Evolutionary conservation across 345 rosid species (phyloP).

Genomic region (Tarenaya hassleriana): DNA sequence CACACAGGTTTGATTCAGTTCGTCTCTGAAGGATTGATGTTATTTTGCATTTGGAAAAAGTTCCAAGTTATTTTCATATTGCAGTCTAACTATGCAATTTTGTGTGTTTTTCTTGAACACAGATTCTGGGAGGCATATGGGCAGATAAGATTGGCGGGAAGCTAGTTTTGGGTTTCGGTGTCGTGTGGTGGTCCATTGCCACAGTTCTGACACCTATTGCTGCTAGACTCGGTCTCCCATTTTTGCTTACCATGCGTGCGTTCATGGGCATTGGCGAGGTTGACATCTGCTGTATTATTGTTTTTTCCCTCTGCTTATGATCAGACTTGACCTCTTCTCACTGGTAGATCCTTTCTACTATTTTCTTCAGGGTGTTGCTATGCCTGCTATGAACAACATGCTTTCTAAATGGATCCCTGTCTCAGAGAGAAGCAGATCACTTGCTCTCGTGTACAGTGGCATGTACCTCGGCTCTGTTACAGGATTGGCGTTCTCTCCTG

Average conservation of each 20-base stretch:
- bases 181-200: conserved; percentile 91
- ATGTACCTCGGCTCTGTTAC: conserved; percentile 93
- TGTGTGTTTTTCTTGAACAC: conserved; percentile 21
- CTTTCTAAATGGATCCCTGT: conserved; percentile 91
- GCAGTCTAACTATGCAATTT: neutral
- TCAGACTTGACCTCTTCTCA: neutral
- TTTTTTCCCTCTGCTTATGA: neutral
- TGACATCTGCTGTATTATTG: neutral
- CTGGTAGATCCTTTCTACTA: neutral
- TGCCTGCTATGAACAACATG: conserved; percentile 99
- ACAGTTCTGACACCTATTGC: conserved; percentile 83
- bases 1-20: conserved; percentile 48
- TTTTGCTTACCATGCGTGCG: conserved; percentile 73
- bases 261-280: conserved; percentile 99
- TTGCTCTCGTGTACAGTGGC: conserved; percentile 88
- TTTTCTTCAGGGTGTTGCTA: conserved; percentile 82
- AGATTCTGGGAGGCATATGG: conserved; percentile 97
- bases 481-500: conserved; percentile 92
- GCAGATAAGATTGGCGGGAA: conserved; percentile 94
- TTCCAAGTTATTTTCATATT: neutral
- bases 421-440: conserved; percentile 86
- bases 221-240: conserved; percentile 82
- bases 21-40: neutral
- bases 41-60: no score
- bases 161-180: conserved; percentile 79